Base-by-base conservation (phyloP, 1,139 yeast genomes). In the Lodderomyces theae region DNA sequence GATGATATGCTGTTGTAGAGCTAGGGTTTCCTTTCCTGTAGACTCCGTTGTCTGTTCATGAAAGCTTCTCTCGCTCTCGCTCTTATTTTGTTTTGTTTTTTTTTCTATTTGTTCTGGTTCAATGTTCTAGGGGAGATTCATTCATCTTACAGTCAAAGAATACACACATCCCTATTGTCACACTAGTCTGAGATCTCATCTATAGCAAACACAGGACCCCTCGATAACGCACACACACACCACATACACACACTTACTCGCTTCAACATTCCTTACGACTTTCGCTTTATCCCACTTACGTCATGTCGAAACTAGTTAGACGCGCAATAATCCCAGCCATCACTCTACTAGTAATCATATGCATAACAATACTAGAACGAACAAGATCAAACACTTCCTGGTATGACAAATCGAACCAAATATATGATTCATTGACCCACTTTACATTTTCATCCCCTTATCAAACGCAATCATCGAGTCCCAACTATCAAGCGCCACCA, bases 401-500 rank as follows among this genome's bases (percentile, higher is more conserved):
- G 22, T 47, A 43, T 35, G 32, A 42, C 33, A 39, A 46, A 13
- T 46, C 53, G 5, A 35, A 47, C 21, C 49, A 53, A n/a, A 39
- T 61, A 13, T 45, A 59, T 34, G 60, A 55, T 40, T 48, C 57
- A 2, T 39, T 57, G 28, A 45, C 56, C 28, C 60, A 55, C 37
- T 43, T 51, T 19, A 38, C 52, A 21, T 47, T 47, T 22, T 18
- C 42, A 21, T 17, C 40, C 3, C 40, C 40, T 15, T 18, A 38
- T 18, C n/a, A 21, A 39, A 15, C 37, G 3, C 24, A 31, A 31
- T 6, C 19, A 28, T 37, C 22, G 22, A 19, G 22, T 19, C 22
- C 5, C n/a, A n/a, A n/a, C n/a, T n/a, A n/a, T n/a, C n/a, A n/a
- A n/a, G n/a, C n/a, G n/a, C n/a, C n/a, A n/a, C n/a, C n/a, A n/a